phyloP scores from a whole-genome alignment of 2,329 filamentous ascomycete species.

The Cytospora paraplurivora region DNA sequence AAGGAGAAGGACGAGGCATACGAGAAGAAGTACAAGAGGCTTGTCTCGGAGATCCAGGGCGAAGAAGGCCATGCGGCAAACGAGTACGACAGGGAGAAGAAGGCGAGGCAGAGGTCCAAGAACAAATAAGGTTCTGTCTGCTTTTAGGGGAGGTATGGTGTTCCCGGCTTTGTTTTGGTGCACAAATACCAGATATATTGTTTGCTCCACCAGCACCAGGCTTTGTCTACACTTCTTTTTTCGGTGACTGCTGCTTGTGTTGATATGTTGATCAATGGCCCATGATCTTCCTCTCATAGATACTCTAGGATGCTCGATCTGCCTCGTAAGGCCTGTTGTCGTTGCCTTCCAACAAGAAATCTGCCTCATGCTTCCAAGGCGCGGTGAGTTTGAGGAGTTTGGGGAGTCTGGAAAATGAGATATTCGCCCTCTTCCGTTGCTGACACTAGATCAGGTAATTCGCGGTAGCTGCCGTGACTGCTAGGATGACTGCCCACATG shows the following conservation, averaged over 20 bases:
- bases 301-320: not conserved
- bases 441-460: not conserved
- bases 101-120: constrained; percentile 68
- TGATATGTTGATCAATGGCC: not conserved
- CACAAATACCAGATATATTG: constrained; percentile 16
- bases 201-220: constrained; percentile 1
- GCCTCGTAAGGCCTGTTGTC: not conserved
- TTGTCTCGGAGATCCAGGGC: constrained; percentile 93
- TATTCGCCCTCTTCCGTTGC: not conserved
- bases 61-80: constrained; percentile 88
- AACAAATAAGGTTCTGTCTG: constrained; percentile 13
- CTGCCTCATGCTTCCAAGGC: not conserved
- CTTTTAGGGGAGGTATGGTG: not conserved
- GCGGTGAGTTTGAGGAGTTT: too few species aligned
- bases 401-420: not conserved
- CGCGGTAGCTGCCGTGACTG: not conserved
- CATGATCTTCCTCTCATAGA: not conserved
- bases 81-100: constrained; percentile 85
- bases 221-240: not conserved
- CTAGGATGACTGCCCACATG: not conserved
- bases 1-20: constrained; percentile 91
- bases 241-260: not conserved
- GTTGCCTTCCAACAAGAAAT: not conserved
- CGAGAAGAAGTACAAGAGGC: constrained; percentile 91
- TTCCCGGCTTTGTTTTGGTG: constrained; percentile 2